Conservation (phyloP, 768 basidiomycete genomes). For the Gyrodon lividus region DNA sequence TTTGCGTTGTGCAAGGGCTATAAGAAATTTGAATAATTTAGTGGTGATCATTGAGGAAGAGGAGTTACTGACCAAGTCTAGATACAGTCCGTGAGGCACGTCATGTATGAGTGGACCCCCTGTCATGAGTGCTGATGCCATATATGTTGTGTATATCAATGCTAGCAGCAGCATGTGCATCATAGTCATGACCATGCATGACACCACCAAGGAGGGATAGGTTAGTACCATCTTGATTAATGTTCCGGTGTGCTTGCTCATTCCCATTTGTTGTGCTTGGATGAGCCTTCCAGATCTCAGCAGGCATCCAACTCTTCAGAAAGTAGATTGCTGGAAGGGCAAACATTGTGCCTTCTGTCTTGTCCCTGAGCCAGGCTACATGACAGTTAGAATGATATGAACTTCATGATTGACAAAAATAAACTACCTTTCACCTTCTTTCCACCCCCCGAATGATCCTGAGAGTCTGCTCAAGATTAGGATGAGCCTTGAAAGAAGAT, state of each 20-base stretch:
- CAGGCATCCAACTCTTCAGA: neutral
- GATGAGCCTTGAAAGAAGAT: slow-evolving; percentile 5
- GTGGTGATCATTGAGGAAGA: too few relatives aligned
- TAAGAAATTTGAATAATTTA: too few relatives aligned
- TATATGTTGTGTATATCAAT: neutral
- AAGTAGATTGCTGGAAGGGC: neutral
- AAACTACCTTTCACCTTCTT: slow-evolving; percentile 6
- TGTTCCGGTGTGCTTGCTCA: neutral
- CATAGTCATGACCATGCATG: slow-evolving; percentile 5
- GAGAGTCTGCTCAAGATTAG: neutral
- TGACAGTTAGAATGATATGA: neutral
- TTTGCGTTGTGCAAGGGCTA: too few relatives aligned
- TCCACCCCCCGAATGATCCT: neutral
- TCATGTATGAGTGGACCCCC: neutral
- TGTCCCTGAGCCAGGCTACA: slow-evolving; percentile 10
- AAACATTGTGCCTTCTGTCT: neutral
- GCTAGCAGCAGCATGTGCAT: neutral
- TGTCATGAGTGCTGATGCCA: neutral
- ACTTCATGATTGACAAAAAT: neutral
- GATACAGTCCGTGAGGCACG: too few relatives aligned
- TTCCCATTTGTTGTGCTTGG: slow-evolving; percentile 8
- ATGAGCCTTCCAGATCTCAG: slow-evolving; percentile 6
- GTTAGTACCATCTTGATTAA: neutral
- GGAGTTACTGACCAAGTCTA: too few relatives aligned
- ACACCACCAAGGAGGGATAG: neutral